Evolutionary conservation across 140 eudicot genomes (phyloP), one percentile per base, ranked within the genome.

Genomic region (Ambrosia hybrid): DNA sequence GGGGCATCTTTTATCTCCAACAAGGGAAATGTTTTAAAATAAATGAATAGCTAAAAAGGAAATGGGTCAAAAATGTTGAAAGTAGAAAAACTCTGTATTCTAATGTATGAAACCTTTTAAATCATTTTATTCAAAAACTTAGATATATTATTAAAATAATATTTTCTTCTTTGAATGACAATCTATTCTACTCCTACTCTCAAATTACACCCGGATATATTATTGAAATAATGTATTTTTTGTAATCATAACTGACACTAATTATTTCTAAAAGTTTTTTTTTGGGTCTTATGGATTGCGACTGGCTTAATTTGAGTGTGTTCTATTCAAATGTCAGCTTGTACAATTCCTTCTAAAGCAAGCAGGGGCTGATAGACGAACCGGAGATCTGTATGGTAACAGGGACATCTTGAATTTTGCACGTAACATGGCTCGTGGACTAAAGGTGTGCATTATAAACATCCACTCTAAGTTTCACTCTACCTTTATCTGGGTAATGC

Each of bases 401-500:
- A 74, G 96, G 34, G 99, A 94, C 81, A 84, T 94, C 48, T 77
- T 94, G 51, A 94, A 88, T 73, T 88, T 90, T 73, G 99, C 97
- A 46, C 99, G 92, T 56, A 94, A 87, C 80, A 90, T 94, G 99
- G 99, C 99, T 82, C 99, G 97, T 77, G 99, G 99, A 63, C 85
- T 90, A 49, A 94, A 94, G 95, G 98, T 93, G 53, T 41, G 79
- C 70, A 51, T 73, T 2, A 59, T 8, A 4, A 26, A 56, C 48
- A 30, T 59, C 33, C 62, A 52, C 55, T n/a, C 53, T 51, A 37
- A 34, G 33, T 66, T 56, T 43, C 1, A 2, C 41, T 26, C 0
- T 63, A 51, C 30, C 52, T 48, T 39, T 69, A 17, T 43, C 63
- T 49, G 37, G 30, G 30, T 21, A 21, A 21, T 21, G 30, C 30